These are phyloP conservation scores for Mucor velutinosus DNA, from an alignment of 371 early-diverging fungal genomes.

Conservation along the genomic window DNA sequence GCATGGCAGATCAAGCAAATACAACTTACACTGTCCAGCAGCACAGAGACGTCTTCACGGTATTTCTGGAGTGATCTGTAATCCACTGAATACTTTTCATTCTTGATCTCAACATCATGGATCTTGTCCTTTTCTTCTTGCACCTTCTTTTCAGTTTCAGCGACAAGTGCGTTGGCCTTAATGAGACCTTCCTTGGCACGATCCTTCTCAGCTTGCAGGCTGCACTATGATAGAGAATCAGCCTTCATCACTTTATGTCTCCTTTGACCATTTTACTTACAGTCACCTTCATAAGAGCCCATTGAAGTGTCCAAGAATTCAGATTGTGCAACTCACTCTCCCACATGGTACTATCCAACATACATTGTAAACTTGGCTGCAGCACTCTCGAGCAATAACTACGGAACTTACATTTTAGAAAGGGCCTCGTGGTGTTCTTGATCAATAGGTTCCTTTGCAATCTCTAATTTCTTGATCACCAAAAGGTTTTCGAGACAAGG, in stretches of 20 bases:
- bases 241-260: neutral
- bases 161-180: slow-evolving; percentile 30
- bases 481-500: slow-evolving; percentile 34
- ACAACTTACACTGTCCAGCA: slow-evolving; percentile 37
- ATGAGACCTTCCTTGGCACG: slow-evolving; percentile 27
- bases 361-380: neutral
- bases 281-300: slow-evolving; percentile 37
- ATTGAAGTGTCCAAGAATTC: slow-evolving; percentile 43
- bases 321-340: slow-evolving; percentile 27
- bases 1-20: neutral
- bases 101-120: slow-evolving; percentile 17
- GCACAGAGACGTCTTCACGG: slow-evolving; percentile 42
- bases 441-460: slow-evolving; percentile 37
- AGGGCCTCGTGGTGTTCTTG: slow-evolving; percentile 32
- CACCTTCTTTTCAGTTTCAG: slow-evolving; percentile 30
- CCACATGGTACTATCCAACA: slow-evolving; percentile 32
- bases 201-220: slow-evolving; percentile 29
- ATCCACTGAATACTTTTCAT: slow-evolving; percentile 48
- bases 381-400: neutral
- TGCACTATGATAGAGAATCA: slow-evolving; percentile 30
- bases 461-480: slow-evolving; percentile 28
- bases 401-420: slow-evolving; percentile 42
- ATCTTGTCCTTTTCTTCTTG: slow-evolving; percentile 31
- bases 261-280: slow-evolving; percentile 24
- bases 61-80: slow-evolving; percentile 42